These are phyloP conservation scores for Licmophora abbreviata DNA, from an alignment of 108 stramenopile genomes.

Conservation along the genomic window DNA sequence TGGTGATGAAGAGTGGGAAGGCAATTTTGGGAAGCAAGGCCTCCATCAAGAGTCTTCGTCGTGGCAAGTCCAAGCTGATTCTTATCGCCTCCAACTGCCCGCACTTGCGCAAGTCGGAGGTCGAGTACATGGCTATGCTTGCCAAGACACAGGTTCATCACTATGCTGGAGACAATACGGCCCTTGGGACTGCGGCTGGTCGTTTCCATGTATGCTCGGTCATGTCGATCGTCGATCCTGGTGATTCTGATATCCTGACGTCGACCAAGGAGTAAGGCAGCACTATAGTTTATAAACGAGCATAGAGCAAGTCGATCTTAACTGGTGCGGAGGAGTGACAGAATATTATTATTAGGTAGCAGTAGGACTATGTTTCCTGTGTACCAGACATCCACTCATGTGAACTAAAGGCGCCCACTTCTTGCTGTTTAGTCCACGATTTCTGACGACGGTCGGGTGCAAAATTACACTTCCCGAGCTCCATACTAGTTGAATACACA, in stretches of 20 bases:
- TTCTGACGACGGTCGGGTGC: too few species aligned
- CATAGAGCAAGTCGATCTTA: too few species aligned
- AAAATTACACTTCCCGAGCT: too few species aligned
- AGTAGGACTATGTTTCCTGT: too few species aligned
- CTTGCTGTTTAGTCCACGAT: too few species aligned
- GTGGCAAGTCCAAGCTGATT: constrained; percentile 91
- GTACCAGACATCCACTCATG: too few species aligned
- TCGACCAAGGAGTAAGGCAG: constrained; percentile 56
- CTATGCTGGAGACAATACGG: constrained; percentile 94
- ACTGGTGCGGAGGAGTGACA: too few species aligned
- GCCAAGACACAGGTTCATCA: constrained; percentile 94
- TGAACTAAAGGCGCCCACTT: too few species aligned
- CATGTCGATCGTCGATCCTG: constrained; percentile 82
- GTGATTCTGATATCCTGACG: constrained; percentile 89
- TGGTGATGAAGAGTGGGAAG: constrained; percentile 99
- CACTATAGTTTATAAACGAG: too few species aligned
- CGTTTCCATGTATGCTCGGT: constrained; percentile 96
- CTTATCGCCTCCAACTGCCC: constrained; percentile 97
- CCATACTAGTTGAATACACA: too few species aligned
- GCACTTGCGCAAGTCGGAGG: constrained; percentile 94
- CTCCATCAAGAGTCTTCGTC: constrained; percentile 90
- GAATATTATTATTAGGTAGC: too few species aligned
- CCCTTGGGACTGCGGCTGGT: constrained; percentile 97
- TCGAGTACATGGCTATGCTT: constrained; percentile 99
- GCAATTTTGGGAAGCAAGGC: constrained; percentile 95